A percentile compares a stretch with the other conserved stretches of the same genome.
These are phyloP conservation scores for Fusarium xyrophilum DNA, from an alignment of 2,329 filamentous ascomycete genomes.

Conservation along the genomic window DNA sequence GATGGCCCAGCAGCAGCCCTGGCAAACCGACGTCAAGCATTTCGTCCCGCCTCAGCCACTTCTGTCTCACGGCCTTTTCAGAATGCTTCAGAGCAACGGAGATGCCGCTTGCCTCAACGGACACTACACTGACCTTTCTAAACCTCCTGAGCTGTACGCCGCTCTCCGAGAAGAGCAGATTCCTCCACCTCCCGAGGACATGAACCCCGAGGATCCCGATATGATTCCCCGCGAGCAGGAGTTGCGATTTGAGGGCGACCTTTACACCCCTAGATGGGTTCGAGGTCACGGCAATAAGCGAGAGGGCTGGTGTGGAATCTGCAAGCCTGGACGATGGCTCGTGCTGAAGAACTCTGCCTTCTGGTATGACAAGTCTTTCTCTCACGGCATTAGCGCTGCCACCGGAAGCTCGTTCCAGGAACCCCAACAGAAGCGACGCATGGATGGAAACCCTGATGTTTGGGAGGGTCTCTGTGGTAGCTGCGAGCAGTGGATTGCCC, in stretches of 20 bases:
- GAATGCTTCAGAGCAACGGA: slow-evolving; percentile 77
- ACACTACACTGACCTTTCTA: slow-evolving; percentile 76
- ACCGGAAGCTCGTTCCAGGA: slow-evolving; percentile 81
- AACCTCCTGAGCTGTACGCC: slow-evolving; percentile 78
- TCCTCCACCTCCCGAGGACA: slow-evolving; percentile 78
- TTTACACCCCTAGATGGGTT: slow-evolving; percentile 86
- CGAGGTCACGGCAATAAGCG: slow-evolving; percentile 86
- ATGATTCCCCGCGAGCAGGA: slow-evolving; percentile 80
- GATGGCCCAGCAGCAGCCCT: slow-evolving; percentile 57
- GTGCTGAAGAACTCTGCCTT: slow-evolving; percentile 90
- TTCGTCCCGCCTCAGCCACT: slow-evolving; percentile 67
- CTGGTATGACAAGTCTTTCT: slow-evolving; percentile 93
- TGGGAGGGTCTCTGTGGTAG: slow-evolving; percentile 82
- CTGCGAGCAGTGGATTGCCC: slow-evolving; percentile 80
- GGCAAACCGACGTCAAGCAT: slow-evolving; percentile 57
- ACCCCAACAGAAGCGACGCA: slow-evolving; percentile 75
- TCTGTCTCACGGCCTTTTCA: slow-evolving; percentile 75
- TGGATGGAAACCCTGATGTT: slow-evolving; percentile 81
- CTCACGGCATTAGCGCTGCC: slow-evolving; percentile 83
- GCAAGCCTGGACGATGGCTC: slow-evolving; percentile 84
- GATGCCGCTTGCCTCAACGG: slow-evolving; percentile 71
- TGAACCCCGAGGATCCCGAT: slow-evolving; percentile 79
- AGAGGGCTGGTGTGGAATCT: slow-evolving; percentile 89
- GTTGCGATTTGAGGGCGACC: slow-evolving; percentile 77
- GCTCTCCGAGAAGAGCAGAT: slow-evolving; percentile 76